A percentile compares a stretch with the other conserved stretches of the same genome.
Evolutionary conservation across 192 early-diverging fungal species (phyloP).

Genomic region (Podila verticillata): DNA sequence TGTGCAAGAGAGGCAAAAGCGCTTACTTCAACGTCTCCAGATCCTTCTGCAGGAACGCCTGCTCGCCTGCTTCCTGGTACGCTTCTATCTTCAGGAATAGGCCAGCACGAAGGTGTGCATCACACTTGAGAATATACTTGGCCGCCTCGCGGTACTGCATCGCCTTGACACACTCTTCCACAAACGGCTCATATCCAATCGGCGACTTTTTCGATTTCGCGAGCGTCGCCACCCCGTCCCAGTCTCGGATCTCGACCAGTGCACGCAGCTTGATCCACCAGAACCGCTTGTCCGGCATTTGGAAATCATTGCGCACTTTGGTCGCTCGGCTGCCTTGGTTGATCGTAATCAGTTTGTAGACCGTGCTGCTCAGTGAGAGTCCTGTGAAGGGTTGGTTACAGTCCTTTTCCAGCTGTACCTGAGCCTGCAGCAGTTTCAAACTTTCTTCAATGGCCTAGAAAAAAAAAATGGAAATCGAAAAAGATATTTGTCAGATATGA

Average conservation of each 20-base stretch:
- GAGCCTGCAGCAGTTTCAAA: constrained; percentile 78
- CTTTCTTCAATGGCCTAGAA: constrained; percentile 81
- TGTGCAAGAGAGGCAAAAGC: not conserved
- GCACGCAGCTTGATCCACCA: constrained; percentile 92
- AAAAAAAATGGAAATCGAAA: too few relatives aligned
- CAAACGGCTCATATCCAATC: constrained; percentile 85
- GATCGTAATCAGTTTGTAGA: constrained; percentile 78
- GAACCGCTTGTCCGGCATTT: constrained; percentile 87
- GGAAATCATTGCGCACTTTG: constrained; percentile 86
- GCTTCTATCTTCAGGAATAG: constrained; percentile 79
- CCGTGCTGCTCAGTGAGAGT: constrained; percentile 84
- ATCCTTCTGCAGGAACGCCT: constrained; percentile 71
- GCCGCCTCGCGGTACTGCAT: constrained; percentile 78
- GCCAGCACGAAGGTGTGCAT: constrained; percentile 63
- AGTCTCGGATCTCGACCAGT: constrained; percentile 82
- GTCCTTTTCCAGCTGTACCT: constrained; percentile 81
- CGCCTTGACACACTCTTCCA: constrained; percentile 82
- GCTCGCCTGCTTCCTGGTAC: constrained; percentile 77
- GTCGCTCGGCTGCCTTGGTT: constrained; percentile 77
- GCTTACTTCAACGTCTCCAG: constrained; percentile 67
- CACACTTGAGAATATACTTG: constrained; percentile 81
- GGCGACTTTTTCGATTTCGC: constrained; percentile 81
- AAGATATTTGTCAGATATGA: not conserved
- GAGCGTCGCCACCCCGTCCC: constrained; percentile 87
- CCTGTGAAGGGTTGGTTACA: constrained; percentile 72